These are phyloP conservation scores for Micractinium conductrix DNA, from an alignment of 139 green algal species.

Conservation along the genomic window DNA sequence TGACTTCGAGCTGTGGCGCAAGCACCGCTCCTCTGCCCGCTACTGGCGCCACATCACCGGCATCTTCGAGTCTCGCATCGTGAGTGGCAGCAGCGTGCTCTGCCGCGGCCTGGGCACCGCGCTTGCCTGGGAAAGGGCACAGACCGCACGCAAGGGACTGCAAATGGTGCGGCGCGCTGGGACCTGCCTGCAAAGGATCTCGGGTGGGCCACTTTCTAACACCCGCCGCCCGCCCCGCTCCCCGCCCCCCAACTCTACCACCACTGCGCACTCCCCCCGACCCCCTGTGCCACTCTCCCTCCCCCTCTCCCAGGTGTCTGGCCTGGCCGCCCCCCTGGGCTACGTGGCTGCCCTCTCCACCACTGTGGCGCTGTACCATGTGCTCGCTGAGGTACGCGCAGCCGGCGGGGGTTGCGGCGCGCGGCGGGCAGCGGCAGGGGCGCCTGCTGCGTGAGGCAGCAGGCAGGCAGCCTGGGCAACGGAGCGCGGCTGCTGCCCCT, in stretches of 20 bases:
- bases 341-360: constrained; percentile 24
- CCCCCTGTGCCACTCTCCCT: background rate
- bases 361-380: constrained; percentile 11
- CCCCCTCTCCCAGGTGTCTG: background rate
- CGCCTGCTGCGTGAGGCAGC: no score
- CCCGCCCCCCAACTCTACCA: background rate
- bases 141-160: background rate
- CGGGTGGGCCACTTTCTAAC: background rate
- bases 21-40: constrained; percentile 25
- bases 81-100: background rate
- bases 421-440: no score
- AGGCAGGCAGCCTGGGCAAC: no score
- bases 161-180: background rate
- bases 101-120: no score
- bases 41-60: constrained; percentile 29
- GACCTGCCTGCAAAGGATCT: background rate
- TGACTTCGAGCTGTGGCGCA: constrained; percentile 31
- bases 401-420: no score
- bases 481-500: no score
- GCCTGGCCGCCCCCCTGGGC: constrained; percentile 8
- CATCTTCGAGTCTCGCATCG: constrained; percentile 17
- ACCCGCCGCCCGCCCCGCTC: background rate
- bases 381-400: constrained; percentile 6
- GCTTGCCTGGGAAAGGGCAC: no score
- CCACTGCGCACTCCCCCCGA: background rate